phyloP scores from a whole-genome alignment of 1,284 basidiomycete genomes.

The Marasmius sp. region DNA sequence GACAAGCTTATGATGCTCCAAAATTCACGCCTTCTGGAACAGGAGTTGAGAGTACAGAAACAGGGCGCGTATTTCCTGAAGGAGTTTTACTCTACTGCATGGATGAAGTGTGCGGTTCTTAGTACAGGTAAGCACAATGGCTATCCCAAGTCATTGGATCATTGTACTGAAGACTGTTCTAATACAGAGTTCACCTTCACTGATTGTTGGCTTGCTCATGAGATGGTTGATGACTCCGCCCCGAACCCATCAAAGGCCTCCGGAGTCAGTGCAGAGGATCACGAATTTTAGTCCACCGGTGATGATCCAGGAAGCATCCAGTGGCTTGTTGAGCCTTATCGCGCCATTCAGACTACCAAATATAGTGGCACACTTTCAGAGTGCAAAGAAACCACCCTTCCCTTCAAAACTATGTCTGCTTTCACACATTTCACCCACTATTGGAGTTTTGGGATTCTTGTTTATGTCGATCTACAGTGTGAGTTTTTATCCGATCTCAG shows the following conservation, averaged over 20 bases:
- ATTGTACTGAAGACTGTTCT: background rate
- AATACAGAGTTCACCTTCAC: background rate
- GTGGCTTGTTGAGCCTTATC: background rate
- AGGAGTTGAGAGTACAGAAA: background rate
- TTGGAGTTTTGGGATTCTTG: background rate
- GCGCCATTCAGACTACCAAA: background rate
- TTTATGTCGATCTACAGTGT: constrained; percentile 1
- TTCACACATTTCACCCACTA: background rate
- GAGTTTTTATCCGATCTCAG: background rate
- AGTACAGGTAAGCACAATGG: background rate
- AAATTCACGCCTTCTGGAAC: background rate
- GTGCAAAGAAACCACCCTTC: background rate
- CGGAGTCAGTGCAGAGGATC: no score
- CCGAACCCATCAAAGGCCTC: background rate
- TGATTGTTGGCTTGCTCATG: background rate
- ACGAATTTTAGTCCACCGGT: background rate
- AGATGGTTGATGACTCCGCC: background rate
- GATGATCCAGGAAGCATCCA: background rate
- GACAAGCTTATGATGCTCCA: background rate
- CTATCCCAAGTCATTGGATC: background rate
- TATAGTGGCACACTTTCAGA: background rate
- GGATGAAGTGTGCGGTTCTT: background rate
- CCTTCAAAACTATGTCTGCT: constrained; percentile 1
- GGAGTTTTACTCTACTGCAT: background rate
- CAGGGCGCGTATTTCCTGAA: background rate